Base-by-base conservation (phyloP, 108 stramenopile genomes). In the Seminavis robusta region DNA sequence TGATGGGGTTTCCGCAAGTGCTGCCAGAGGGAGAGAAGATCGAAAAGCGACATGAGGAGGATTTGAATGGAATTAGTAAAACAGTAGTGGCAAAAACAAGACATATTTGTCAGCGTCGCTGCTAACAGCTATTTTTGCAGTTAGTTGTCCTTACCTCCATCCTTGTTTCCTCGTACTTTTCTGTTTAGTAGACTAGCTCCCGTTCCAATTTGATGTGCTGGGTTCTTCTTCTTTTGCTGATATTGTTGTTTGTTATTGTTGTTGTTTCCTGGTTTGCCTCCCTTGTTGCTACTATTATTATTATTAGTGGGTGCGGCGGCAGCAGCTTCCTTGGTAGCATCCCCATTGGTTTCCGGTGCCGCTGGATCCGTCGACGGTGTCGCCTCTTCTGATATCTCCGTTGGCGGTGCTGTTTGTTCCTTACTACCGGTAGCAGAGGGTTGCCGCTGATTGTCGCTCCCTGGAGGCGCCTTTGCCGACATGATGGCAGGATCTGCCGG, bases 141-240 rank as follows among this genome's bases (percentile, higher is more conserved):
- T n/a, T n/a, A n/a, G n/a, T n/a, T n/a, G n/a, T n/a, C n/a, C n/a
- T n/a, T n/a, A n/a, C n/a, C n/a, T n/a, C n/a, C n/a, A n/a, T n/a
- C n/a, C n/a, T n/a, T n/a, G n/a, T n/a, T n/a, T 37, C 85, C 89
- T 41, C 89, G 59, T 33, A 73, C 74, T 69, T 82, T 84, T 52
- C 72, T 73, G 43, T 81, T 75, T 49, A 91, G 54, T 3, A 91
- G 61, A 69, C 85, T 87, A 23, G 86, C 86, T 28, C 90, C 90
- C 1, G 79, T 79, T 16, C 90, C 90, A 11, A 84, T 59, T 39
- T 23, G 51, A 46, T 39, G 55, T 4, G 31, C 54, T 56, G 32
- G 48, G 42, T 56, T 41, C 54, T n/a, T 57, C 34, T 52, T 42
- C 44, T 47, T 49, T 55, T 32, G 17, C 56, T 13, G 3, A 23